Evolutionary conservation across 2,329 filamentous ascomycete species (phyloP).

Genomic region (Colletotrichum sidae): DNA sequence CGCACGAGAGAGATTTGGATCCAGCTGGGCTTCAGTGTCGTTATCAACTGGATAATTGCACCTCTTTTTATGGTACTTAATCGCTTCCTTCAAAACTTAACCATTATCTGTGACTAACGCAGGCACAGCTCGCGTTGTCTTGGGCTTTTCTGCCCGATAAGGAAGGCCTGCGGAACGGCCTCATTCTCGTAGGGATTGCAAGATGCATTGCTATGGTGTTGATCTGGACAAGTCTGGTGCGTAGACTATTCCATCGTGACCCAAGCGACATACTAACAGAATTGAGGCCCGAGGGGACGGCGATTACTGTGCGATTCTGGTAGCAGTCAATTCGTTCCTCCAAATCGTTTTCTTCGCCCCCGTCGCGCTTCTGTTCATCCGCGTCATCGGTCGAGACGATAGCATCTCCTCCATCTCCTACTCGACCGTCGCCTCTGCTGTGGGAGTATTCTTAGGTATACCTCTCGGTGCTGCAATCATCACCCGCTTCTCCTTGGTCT

Average conservation of each 20-base stretch:
- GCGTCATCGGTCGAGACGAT: constrained; percentile 69
- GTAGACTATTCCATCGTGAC: background rate
- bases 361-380: constrained; percentile 75
- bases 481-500: constrained; percentile 74
- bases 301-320: constrained; percentile 86
- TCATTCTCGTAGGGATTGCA: constrained; percentile 86
- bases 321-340: constrained; percentile 79
- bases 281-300: constrained; percentile 74
- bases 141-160: constrained; percentile 76
- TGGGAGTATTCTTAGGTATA: constrained; percentile 87
- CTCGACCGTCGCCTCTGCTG: constrained; percentile 78
- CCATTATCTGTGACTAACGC: background rate
- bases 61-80: constrained; percentile 80
- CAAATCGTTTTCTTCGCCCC: constrained; percentile 82
- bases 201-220: constrained; percentile 89
- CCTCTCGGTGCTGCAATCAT: constrained; percentile 84
- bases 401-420: constrained; percentile 63
- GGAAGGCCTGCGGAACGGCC: constrained; percentile 68
- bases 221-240: constrained; percentile 75
- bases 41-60: constrained; percentile 86
- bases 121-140: constrained; percentile 67
- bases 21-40: constrained; percentile 80
- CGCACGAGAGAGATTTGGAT: constrained; percentile 74
- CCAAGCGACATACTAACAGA: background rate
- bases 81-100: background rate